Percentiles rank a stretch among this genome's conserved stretches.
These are phyloP conservation scores for Candida gorgasii DNA, from an alignment of 805 yeast genomes.

Conservation along the genomic window DNA sequence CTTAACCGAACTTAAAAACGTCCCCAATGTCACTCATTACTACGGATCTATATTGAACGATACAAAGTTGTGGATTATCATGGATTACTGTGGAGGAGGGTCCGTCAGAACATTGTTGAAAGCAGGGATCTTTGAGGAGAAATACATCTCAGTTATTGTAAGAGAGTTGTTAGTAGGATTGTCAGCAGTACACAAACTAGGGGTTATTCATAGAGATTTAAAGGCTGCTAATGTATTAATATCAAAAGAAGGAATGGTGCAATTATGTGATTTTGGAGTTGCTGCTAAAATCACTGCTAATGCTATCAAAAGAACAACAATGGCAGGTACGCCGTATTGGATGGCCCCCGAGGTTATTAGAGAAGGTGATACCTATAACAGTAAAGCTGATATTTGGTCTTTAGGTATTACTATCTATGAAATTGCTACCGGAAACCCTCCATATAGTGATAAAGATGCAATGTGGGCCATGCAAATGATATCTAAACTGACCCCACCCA, in stretches of 20 bases:
- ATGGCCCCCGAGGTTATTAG: conserved; percentile 99
- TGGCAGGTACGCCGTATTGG: conserved; percentile 98
- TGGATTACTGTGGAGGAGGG: conserved; percentile 98
- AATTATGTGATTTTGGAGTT: conserved; percentile 96
- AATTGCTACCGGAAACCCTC: conserved; percentile 96
- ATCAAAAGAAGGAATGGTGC: conserved; percentile 84
- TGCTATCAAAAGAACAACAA: conserved; percentile 80
- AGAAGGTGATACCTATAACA: conserved; percentile 85
- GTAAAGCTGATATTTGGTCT: conserved; percentile 97
- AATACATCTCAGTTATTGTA: conserved; percentile 76
- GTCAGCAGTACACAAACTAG: conserved; percentile 78
- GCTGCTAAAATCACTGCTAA: conserved; percentile 88
- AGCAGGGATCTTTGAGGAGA: conserved; percentile 88
- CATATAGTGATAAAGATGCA: conserved; percentile 94
- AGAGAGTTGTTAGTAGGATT: conserved; percentile 81
- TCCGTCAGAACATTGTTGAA: conserved; percentile 80
- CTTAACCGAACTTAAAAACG: conserved; percentile 74
- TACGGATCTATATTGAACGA: conserved; percentile 86
- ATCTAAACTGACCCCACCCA: conserved; percentile 90
- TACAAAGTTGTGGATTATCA: conserved; percentile 93
- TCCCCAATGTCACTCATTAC: conserved; percentile 91
- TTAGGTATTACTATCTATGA: conserved; percentile 92
- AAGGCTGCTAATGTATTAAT: conserved; percentile 95
- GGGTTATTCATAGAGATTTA: conserved; percentile 93
- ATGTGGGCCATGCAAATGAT: conserved; percentile 92